Base-by-base conservation (phyloP, 192 early-diverging fungal species). In the Dissophora globulifera region DNA sequence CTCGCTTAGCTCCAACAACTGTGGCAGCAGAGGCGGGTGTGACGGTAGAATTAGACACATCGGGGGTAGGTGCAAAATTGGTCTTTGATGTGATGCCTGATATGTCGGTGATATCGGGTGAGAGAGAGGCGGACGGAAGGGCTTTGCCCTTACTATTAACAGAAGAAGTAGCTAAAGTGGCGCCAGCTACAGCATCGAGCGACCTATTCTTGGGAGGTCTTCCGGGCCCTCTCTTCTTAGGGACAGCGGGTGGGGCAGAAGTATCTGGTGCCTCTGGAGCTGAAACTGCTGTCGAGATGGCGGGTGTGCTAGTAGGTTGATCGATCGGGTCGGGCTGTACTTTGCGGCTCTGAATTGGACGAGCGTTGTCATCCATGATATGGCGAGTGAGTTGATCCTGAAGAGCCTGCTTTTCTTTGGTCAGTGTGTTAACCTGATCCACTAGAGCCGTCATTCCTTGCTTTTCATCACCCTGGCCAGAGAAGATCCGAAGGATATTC, bases 401-500 rank as follows among this genome's bases (percentile, higher is more conserved):
- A 3, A 65, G 45, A 4, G 52, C 47, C 19, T 50, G 20, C 47
- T 62, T 62, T 25, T 62, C 59, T 30, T 67, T 66, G 42, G 58
- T 35, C 12, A 76, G 52, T 0, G 38, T 62, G 35, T 50, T 62
- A 45, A 76, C 46, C 30, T 67, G 56, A 7, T 55, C 50, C 27
- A 41, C 31, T 9, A 76, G 31, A 5, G 27, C 45, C 11, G 52
- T 19, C 1, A 60, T 50, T 19, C 35, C 46, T n/a, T 57, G 27
- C 11, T 54, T 42, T 17, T 48, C 49, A 19, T 51, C 45, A 31
- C 43, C 22, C 13, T 33, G 45, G 16, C 50, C 64, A 33, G 51
- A 27, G n/a, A 67, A 17, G 58, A 59, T 47, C 2, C 57, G 57
- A 43, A 67, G 55, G 27, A 76, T 38, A 15, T 50, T 60, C 12